Evolutionary conservation across 345 rosid species (phyloP).

Genomic region (Populus euphratica): DNA sequence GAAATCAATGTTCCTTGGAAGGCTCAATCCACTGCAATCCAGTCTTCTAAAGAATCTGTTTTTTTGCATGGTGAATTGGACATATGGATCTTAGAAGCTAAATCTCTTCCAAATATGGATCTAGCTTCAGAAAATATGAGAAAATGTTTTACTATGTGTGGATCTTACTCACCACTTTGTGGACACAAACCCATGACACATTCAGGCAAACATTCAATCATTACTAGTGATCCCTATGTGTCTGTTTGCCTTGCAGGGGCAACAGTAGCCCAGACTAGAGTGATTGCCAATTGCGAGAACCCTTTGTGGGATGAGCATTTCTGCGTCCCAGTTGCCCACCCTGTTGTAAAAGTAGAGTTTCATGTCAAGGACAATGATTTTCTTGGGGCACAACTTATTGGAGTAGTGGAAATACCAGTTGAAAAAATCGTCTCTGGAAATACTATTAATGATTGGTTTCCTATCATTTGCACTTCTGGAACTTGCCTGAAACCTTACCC

Average conservation of each 20-base stretch:
- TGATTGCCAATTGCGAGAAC: constrained; percentile 56
- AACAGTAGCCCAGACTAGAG: constrained; percentile 59
- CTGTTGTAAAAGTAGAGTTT: constrained; percentile 47
- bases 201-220: constrained; percentile 35
- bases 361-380: constrained; percentile 69
- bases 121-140: constrained; percentile 50
- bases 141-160: constrained; percentile 38
- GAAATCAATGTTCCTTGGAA: not conserved
- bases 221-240: constrained; percentile 67
- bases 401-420: constrained; percentile 48
- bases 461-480: constrained; percentile 26
- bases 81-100: constrained; percentile 57
- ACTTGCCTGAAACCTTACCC: constrained; percentile 40
- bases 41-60: constrained; percentile 21
- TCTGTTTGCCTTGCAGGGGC: constrained; percentile 64
- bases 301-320: constrained; percentile 70
- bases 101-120: constrained; percentile 71
- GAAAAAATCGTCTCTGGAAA: constrained; percentile 38
- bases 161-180: constrained; percentile 31
- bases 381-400: constrained; percentile 63
- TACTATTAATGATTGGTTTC: constrained; percentile 54
- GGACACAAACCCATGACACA: constrained; percentile 2
- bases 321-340: constrained; percentile 55
- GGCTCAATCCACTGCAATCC: not conserved
- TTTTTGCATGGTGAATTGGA: constrained; percentile 63